These are phyloP conservation scores for Aquilaria agallochum DNA, from an alignment of 441 rosid genomes.

Conservation along the genomic window DNA sequence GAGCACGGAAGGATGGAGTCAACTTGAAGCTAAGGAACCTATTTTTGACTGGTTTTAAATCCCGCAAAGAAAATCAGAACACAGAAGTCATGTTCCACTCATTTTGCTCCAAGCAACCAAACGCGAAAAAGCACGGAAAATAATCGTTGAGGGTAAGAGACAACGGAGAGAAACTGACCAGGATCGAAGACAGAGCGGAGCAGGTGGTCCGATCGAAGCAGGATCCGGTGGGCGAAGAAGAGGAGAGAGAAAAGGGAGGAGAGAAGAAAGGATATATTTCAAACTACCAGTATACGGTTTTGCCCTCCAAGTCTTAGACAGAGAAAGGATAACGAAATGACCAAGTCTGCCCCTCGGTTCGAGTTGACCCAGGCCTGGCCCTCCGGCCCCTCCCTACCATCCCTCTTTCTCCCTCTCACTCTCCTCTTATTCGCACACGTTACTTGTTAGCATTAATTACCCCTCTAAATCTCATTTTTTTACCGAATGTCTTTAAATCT, in stretches of 20 bases:
- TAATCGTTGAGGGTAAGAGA: neutral
- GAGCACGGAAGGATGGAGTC: neutral
- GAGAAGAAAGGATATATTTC: neutral
- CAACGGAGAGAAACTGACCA: neutral
- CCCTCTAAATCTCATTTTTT: too few relatives aligned
- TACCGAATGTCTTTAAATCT: too few relatives aligned
- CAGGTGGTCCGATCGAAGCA: neutral
- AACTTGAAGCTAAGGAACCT: neutral
- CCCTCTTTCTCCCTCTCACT: too few relatives aligned
- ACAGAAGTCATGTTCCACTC: neutral
- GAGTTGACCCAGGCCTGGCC: too few relatives aligned
- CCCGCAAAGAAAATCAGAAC: too few relatives aligned
- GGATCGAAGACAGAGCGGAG: neutral
- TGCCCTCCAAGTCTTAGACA: too few relatives aligned
- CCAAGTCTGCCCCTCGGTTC: too few relatives aligned
- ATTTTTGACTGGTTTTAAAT: neutral
- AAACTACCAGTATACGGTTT: too few relatives aligned
- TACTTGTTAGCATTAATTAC: too few relatives aligned
- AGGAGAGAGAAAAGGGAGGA: neutral
- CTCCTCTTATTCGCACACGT: too few relatives aligned
- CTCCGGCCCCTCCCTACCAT: too few relatives aligned
- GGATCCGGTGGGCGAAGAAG: neutral
- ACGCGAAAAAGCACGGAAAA: neutral
- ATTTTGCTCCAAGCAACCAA: slow-evolving; percentile 14
- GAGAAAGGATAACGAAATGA: too few relatives aligned